Evolutionary conservation across 257 asterid species (phyloP).

Genomic region (Ballota nigra): DNA sequence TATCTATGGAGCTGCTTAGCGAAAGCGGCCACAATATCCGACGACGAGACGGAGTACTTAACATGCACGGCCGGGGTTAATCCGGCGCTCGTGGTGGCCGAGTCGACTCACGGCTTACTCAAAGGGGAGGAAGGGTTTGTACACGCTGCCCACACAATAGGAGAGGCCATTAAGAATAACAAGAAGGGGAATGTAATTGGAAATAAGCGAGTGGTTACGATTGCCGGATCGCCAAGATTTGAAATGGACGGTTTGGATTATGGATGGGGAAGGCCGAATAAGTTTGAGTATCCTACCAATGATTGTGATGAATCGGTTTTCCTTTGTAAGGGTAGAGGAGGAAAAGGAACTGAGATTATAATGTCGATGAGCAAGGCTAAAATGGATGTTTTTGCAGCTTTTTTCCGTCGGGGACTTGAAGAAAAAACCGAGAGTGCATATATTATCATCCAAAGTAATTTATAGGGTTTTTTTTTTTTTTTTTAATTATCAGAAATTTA

Average conservation of each 20-base stretch:
- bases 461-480: too few species aligned
- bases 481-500: neutral
- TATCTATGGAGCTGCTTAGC: conserved; percentile 23
- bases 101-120: neutral
- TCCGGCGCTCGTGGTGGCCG: neutral
- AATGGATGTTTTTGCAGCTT: neutral
- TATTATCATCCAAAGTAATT: neutral
- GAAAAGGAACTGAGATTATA: neutral
- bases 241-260: conserved; percentile 7
- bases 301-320: neutral
- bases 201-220: neutral
- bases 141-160: neutral
- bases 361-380: neutral
- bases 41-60: conserved; percentile 15
- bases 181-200: neutral
- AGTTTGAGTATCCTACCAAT: neutral
- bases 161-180: neutral
- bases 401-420: neutral
- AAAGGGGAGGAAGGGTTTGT: conserved; percentile 15
- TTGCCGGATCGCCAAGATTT: neutral
- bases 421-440: neutral
- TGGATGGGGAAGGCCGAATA: conserved; percentile 22
- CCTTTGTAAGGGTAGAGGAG: neutral
- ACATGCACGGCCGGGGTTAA: neutral
- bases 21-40: neutral